phyloP scores from a whole-genome alignment of 441 rosid species.

The Hypseocharis bilobata region DNA sequence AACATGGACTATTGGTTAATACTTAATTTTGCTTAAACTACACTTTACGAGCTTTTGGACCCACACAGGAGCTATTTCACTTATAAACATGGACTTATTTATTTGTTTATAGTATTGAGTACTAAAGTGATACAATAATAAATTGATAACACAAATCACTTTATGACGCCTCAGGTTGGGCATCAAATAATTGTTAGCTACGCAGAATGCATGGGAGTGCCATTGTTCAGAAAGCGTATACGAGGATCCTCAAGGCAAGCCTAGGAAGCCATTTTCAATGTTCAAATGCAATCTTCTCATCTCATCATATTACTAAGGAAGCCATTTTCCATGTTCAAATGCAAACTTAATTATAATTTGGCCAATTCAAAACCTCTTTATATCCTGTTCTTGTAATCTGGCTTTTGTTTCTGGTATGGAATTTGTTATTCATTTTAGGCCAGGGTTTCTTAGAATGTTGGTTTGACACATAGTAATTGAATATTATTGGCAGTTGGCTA shows the following conservation, averaged over 20 bases:
- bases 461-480: not conserved
- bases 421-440: not conserved
- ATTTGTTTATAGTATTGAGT: not conserved
- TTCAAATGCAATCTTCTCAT: not conserved
- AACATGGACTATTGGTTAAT: no score
- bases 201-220: slow-evolving; percentile 84
- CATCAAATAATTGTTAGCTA: slow-evolving; percentile 81
- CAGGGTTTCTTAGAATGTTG: not conserved
- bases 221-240: slow-evolving; percentile 73
- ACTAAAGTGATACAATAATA: no score
- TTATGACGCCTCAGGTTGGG: slow-evolving; percentile 50
- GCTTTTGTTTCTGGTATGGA: not conserved
- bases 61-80: no score
- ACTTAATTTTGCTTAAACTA: no score
- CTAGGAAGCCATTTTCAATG: no score
- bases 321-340: not conserved
- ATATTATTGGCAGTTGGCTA: no score
- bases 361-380: no score
- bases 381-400: not conserved
- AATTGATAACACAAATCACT: no score
- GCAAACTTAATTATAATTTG: not conserved
- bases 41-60: no score
- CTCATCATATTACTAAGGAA: not conserved
- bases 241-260: slow-evolving; percentile 75
- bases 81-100: slow-evolving; percentile 1